Percentiles rank a stretch among this genome's conserved stretches.
Conservation (phyloP, 768 basidiomycete genomes). For the Infundibulicybe gibba region DNA sequence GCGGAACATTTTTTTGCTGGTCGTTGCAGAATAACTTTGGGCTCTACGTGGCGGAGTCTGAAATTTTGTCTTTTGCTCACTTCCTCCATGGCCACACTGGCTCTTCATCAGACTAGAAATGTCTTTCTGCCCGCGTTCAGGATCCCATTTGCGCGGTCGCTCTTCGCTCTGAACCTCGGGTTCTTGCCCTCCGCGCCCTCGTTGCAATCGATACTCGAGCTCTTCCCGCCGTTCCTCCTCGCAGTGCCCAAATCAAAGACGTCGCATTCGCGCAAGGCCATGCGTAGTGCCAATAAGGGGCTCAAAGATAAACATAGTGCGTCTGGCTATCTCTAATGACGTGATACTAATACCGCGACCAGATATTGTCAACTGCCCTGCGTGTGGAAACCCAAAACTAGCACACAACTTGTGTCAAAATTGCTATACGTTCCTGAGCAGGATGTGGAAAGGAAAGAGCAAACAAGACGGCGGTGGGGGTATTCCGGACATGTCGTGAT, state of each 20-base stretch:
- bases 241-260: slow-evolving; percentile 94
- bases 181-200: slow-evolving; percentile 18
- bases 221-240: slow-evolving; percentile 84
- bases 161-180: slow-evolving; percentile 12
- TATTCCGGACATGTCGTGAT: slow-evolving; percentile 37
- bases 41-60: slow-evolving; percentile 35
- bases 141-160: slow-evolving; percentile 7
- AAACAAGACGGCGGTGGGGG: slow-evolving; percentile 22
- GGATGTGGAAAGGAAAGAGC: slow-evolving; percentile 55
- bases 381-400: slow-evolving; percentile 84
- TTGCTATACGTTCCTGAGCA: slow-evolving; percentile 71
- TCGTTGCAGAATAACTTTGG: slow-evolving; percentile 7
- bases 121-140: slow-evolving; percentile 10
- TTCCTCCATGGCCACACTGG: slow-evolving; percentile 30
- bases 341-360: slow-evolving; percentile 6
- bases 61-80: slow-evolving; percentile 17
- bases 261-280: slow-evolving; percentile 92
- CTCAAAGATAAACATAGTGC: slow-evolving; percentile 90
- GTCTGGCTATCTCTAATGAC: slow-evolving; percentile 15
- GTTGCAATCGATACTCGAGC: slow-evolving; percentile 49
- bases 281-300: slow-evolving; percentile 93
- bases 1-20: slow-evolving; percentile 57
- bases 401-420: slow-evolving; percentile 83
- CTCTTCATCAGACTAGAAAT: slow-evolving; percentile 19
- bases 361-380: slow-evolving; percentile 93